Evolutionary conservation across 2,329 filamentous ascomycete species (phyloP), one percentile per base, ranked within the genome.

Genomic region (Hypoxylon sp.): DNA sequence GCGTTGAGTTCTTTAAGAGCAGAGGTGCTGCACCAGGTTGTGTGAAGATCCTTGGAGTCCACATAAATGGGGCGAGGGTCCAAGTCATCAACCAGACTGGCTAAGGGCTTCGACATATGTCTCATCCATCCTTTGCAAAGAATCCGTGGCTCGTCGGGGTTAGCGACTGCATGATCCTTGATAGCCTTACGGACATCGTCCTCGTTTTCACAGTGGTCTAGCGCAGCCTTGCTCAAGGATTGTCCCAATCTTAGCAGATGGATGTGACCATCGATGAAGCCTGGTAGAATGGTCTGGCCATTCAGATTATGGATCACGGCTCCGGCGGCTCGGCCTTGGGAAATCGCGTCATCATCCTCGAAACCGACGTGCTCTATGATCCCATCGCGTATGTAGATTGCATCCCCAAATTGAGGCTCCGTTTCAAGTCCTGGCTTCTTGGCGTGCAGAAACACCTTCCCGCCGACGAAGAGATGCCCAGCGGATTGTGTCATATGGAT

Each of bases 221-320:
- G 76, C 21, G 79, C 78, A 19, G 86, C 79, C 72, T 87, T 87
- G 28, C 79, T 81, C 17, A 88, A 79, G 0, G 85, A 83, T 67
- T 87, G 85, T 1, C 86, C 86, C 0, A 87, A 79, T 9, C 86
- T 78, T 0, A 88, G 79, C 9, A 89, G 79, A 71, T 89, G 86
- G 76, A 87, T 82, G 66, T 89, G 86, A 5, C 84, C 85, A 64
- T 89, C 86, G 41, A 88, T 83, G 76, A 89, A 88, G 13, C 86
- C 82, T 0, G 86, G 86, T 1, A 88, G 78, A 2, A 88, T 77
- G 1, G 79, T 80, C 21, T 73, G 74, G 1, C 79, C 78, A 1
- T 61, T 34, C 28, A 78, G 53, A 10, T 77, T 70, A 34, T 71
- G 73, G 32, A 67, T 41, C 19, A 51, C 25, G 21, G 60, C 70